Base-by-base conservation (phyloP, 331 rosid genomes). In the Rosa hybrid region DNA sequence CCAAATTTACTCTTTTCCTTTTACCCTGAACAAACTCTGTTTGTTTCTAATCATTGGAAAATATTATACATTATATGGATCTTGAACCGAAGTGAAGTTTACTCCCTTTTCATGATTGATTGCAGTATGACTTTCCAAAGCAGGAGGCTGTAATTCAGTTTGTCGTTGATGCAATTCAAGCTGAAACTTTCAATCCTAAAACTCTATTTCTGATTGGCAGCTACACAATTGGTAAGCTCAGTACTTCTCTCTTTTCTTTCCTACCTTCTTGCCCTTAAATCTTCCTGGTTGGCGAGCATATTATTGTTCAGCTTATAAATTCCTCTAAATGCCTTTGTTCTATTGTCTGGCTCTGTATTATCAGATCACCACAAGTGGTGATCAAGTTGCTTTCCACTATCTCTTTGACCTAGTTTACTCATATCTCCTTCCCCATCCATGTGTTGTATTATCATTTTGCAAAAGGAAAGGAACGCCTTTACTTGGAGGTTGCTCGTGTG, bases 91-190 rank as follows among this genome's bases (percentile, higher is more conserved):
- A 73, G 59, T 73, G 53, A 76, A 67, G 42, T 83, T 71, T 59
- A 41, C 45, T 53, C 70, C 75, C 65, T 51, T 83, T n/a, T 65
- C 81, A 20, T 84, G 67, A 75, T 84, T 63, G 74, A 57, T 78
- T 91, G 90, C 96, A 95, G 98, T 90, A 92, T 80, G 98, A 95
- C 85, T 95, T 93, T 81, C 98, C 98, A 21, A 93, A 91, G 82
- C 97, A 95, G 84, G 97, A 95, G 78, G 89, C 97, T 74, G 97
- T 93, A 56, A 93, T 91, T 86, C 98, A 93, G 86, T 95, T 95
- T 51, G 98, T 95, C 67, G 83, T 93, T 54, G 99, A 95, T 78
- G 98, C 98, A 84, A 86, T 93, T 86, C 96, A 91, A 81, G 98
- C 97, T 2, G 98, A 95, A 90, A 72, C 92, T 84, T 95, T 95